Percentiles rank a stretch among this genome's conserved stretches.
Evolutionary conservation across 129 eudicot genomes (phyloP).

Genomic region (Deinandra increscens): DNA sequence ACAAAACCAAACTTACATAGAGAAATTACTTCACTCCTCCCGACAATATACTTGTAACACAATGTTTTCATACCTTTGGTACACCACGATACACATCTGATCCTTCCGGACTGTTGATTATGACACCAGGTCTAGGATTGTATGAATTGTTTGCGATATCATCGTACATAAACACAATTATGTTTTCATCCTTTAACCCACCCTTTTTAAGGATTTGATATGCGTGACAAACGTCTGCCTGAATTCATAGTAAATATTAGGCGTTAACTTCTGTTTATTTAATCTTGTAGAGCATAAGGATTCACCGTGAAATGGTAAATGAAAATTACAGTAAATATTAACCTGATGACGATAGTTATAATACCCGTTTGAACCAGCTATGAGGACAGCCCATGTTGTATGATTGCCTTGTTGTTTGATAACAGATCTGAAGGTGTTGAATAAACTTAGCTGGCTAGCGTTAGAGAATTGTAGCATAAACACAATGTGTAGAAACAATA

Average conservation of each 20-base stretch:
- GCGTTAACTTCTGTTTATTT: background rate
- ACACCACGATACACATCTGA: constrained; percentile 69
- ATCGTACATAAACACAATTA: constrained; percentile 82
- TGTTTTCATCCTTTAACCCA: constrained; percentile 74
- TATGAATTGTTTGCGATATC: constrained; percentile 51
- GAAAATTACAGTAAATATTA: background rate
- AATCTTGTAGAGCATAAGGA: background rate
- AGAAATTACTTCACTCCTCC: no score
- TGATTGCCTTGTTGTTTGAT: constrained; percentile 20
- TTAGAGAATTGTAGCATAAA: constrained; percentile 7
- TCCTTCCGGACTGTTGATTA: constrained; percentile 65
- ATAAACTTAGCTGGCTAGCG: constrained; percentile 18
- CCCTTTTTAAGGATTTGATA: constrained; percentile 68
- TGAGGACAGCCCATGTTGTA: constrained; percentile 74
- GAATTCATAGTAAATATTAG: background rate
- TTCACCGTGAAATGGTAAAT: background rate
- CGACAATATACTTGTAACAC: background rate
- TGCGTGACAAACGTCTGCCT: constrained; percentile 84
- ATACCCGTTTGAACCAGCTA: constrained; percentile 66
- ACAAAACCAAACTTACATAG: no score
- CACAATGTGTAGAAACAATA: constrained; percentile 14
- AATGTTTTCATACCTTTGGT: constrained; percentile 51
- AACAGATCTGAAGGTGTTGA: constrained; percentile 11
- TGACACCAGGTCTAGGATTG: constrained; percentile 56
- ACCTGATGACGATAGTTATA: constrained; percentile 78